Percentiles rank a stretch among this genome's conserved stretches.
Evolutionary conservation across 192 early-diverging fungal species (phyloP).

Genomic region (Entophlyctis luteolus): DNA sequence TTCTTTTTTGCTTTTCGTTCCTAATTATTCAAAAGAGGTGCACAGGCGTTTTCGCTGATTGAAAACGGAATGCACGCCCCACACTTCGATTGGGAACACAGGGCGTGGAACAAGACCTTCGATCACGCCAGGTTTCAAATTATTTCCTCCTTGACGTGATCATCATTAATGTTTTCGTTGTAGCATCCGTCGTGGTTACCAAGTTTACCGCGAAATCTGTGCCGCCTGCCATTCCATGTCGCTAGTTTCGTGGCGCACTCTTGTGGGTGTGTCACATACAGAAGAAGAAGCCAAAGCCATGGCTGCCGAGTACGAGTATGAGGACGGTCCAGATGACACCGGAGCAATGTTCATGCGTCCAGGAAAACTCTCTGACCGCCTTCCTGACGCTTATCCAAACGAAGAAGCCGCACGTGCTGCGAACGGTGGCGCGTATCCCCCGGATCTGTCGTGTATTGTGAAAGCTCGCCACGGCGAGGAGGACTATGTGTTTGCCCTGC

Average conservation of each 20-base stretch:
- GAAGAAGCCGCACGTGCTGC: conserved; percentile 94
- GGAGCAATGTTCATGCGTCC: conserved; percentile 92
- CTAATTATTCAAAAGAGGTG: too few species aligned
- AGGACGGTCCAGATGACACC: conserved; percentile 86
- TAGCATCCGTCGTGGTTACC: conserved; percentile 96
- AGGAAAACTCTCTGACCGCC: conserved; percentile 88
- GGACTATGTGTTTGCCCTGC: conserved; percentile 93
- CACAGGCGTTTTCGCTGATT: conserved; percentile 70
- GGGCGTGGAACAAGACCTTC: conserved; percentile 75
- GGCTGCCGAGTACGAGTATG: conserved; percentile 88
- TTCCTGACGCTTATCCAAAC: conserved; percentile 90
- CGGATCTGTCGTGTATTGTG: conserved; percentile 90
- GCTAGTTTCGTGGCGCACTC: conserved; percentile 88
- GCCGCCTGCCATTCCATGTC: conserved; percentile 95
- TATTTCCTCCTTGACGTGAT: conserved; percentile 2
- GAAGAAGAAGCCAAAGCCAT: conserved; percentile 89
- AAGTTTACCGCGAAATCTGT: conserved; percentile 98
- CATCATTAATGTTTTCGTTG: too few species aligned
- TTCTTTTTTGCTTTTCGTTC: too few species aligned
- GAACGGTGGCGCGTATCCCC: conserved; percentile 92
- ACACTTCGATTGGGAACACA: conserved; percentile 83
- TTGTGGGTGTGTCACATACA: conserved; percentile 91
- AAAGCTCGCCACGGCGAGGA: conserved; percentile 93
- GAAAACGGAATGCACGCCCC: conserved; percentile 91
- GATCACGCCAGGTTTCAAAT: conserved; percentile 89